A percentile compares a stretch with the other conserved stretches of the same genome.
Evolutionary conservation across 192 early-diverging fungal genomes (phyloP).

Genomic region (Allomyces macrogynus): DNA sequence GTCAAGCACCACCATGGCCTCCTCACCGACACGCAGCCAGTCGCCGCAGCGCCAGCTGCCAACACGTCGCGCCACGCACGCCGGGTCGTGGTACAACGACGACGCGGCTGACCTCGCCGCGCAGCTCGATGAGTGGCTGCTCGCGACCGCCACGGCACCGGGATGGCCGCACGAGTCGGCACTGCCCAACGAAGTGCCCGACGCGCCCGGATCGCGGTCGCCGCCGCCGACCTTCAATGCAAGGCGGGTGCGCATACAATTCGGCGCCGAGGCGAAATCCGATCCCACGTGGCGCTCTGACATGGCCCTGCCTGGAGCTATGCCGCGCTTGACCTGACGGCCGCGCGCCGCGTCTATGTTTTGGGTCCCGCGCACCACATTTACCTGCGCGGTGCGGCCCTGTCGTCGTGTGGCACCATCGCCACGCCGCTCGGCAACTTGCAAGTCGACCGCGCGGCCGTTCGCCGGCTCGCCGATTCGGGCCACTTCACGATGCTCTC

Average conservation of each 20-base stretch:
- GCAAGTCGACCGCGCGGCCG: conserved; percentile 41
- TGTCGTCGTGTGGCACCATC: conserved; percentile 49
- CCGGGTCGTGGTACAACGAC: neutral
- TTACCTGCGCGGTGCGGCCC: conserved; percentile 57
- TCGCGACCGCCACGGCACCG: neutral
- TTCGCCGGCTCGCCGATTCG: neutral
- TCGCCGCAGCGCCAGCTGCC: neutral
- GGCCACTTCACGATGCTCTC: neutral
- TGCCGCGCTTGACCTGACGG: conserved; percentile 35
- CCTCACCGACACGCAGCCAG: too few species aligned
- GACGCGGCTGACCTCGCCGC: neutral
- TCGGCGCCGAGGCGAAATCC: too few species aligned
- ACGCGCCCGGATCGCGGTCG: neutral
- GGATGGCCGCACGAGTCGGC: neutral
- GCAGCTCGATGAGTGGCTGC: neutral
- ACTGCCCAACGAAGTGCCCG: neutral
- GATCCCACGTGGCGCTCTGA: too few species aligned
- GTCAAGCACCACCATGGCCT: too few species aligned
- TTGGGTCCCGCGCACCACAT: conserved; percentile 85
- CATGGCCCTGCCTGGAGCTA: conserved; percentile 57
- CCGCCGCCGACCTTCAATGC: too few species aligned
- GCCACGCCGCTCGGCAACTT: conserved; percentile 79
- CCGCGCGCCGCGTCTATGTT: conserved; percentile 66
- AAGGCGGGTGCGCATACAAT: too few species aligned
- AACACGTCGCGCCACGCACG: neutral